phyloP scores from a whole-genome alignment of 768 basidiomycete species.

The Cyathus striatus region DNA sequence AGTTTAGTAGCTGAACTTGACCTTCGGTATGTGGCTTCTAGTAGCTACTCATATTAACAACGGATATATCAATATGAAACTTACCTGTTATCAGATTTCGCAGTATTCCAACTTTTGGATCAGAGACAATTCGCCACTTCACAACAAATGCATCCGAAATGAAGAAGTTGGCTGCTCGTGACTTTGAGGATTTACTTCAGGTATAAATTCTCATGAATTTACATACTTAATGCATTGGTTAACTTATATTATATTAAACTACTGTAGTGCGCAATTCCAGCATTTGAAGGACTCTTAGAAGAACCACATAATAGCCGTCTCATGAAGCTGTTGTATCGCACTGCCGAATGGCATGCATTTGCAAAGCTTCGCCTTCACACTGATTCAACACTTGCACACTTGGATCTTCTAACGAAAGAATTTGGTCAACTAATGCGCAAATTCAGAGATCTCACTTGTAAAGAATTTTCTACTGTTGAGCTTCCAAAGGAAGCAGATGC shows the following conservation, averaged over 20 bases:
- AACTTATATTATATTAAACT: conserved; percentile 5
- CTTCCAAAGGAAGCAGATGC: conserved; percentile 23
- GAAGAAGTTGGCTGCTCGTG: conserved; percentile 21
- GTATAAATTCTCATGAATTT: conserved; percentile 10
- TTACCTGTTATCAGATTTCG: conserved; percentile 10
- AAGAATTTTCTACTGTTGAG: conserved; percentile 9
- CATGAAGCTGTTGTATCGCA: conserved; percentile 24
- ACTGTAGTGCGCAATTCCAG: conserved; percentile 30
- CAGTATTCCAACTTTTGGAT: conserved; percentile 16
- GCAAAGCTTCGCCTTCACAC: conserved; percentile 37
- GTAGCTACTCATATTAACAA: too few species aligned
- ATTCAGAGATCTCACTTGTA: conserved; percentile 20
- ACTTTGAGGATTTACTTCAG: conserved; percentile 34
- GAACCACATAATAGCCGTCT: conserved; percentile 18
- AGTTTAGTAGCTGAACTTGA: conserved; percentile 22
- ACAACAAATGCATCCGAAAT: conserved; percentile 20
- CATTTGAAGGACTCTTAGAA: conserved; percentile 29
- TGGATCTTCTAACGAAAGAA: conserved; percentile 15
- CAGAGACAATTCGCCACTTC: conserved; percentile 21
- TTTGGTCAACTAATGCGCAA: conserved; percentile 20
- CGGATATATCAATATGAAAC: too few species aligned
- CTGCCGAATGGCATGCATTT: conserved; percentile 32
- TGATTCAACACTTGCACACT: conserved; percentile 17
- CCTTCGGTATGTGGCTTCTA: conserved; percentile 20
- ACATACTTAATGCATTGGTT: not conserved